phyloP scores from a whole-genome alignment of 1,139 yeast species.

The Debaryomyces nepalensis region DNA sequence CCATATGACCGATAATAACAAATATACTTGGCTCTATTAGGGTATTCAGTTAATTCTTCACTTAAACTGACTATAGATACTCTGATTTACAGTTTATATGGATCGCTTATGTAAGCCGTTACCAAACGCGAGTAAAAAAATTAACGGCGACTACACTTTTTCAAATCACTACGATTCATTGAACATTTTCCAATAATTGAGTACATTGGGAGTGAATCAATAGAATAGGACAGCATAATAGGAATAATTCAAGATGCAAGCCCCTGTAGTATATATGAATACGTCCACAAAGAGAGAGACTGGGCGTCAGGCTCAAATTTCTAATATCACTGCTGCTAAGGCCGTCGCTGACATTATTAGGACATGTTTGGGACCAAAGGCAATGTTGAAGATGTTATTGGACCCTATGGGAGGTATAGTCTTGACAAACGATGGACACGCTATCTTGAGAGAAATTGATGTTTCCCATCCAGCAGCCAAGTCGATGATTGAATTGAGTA shows the following conservation, averaged over 20 bases:
- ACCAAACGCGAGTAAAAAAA: constrained; percentile 7
- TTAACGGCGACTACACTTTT: constrained; percentile 10
- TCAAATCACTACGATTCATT: constrained; percentile 2
- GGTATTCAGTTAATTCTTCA: background rate
- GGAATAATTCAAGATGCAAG: constrained; percentile 40
- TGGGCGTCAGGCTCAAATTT: constrained; percentile 96
- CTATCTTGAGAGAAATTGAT: constrained; percentile 84
- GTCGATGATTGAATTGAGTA: constrained; percentile 93
- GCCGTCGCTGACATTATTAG: constrained; percentile 97
- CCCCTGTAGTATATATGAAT: constrained; percentile 59
- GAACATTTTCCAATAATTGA: constrained; percentile 8
- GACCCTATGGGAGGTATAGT: constrained; percentile 99
- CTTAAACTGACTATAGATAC: background rate
- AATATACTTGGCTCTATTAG: background rate
- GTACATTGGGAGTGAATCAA: constrained; percentile 8
- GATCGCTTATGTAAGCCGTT: constrained; percentile 2
- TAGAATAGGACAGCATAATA: constrained; percentile 7
- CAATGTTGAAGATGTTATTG: constrained; percentile 96
- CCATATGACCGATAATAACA: constrained; percentile 19
- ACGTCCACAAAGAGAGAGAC: constrained; percentile 92
- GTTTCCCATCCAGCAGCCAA: constrained; percentile 98
- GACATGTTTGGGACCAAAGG: constrained; percentile 99
- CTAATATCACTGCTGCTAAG: constrained; percentile 97
- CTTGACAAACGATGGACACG: constrained; percentile 97
- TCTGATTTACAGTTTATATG: background rate